These are phyloP conservation scores for Rhizopus microsporus DNA, from an alignment of 371 early-diverging fungal species.

Conservation along the genomic window DNA sequence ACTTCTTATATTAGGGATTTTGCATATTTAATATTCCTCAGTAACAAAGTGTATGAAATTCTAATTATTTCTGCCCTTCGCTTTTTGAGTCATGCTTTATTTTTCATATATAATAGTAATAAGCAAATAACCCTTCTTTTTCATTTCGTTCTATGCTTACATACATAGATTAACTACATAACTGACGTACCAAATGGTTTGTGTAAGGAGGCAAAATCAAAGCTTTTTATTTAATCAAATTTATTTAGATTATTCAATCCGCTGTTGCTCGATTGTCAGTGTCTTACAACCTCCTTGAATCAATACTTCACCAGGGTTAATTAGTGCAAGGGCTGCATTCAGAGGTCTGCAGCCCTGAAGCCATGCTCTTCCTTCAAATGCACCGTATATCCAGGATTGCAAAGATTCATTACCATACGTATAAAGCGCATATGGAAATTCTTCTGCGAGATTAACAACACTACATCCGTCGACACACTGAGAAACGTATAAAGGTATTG, in stretches of 20 bases:
- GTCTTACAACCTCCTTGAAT: not conserved
- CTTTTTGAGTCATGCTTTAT: no score
- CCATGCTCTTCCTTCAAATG: not conserved
- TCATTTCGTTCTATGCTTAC: no score
- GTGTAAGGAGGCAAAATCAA: no score
- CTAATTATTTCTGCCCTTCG: no score
- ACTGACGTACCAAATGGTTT: no score
- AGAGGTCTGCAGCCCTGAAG: not conserved
- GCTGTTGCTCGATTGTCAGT: not conserved
- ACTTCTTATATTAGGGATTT: no score
- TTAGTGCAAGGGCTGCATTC: not conserved
- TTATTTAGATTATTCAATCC: not conserved
- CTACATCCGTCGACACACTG: not conserved
- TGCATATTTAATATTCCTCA: no score
- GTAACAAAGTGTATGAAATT: no score
- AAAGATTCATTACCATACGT: not conserved
- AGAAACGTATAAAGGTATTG: not conserved
- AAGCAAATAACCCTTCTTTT: no score
- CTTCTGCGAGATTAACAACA: not conserved
- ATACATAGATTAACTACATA: no score
- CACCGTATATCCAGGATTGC: not conserved
- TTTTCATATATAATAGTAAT: no score
- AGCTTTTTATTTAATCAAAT: no score
- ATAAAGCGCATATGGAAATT: not conserved
- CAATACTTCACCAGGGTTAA: not conserved